A percentile compares a stretch with the other conserved stretches of the same genome.
These are phyloP conservation scores for Rhodotorula mucilaginosa DNA, from an alignment of 1,284 basidiomycete species.

Conservation along the genomic window DNA sequence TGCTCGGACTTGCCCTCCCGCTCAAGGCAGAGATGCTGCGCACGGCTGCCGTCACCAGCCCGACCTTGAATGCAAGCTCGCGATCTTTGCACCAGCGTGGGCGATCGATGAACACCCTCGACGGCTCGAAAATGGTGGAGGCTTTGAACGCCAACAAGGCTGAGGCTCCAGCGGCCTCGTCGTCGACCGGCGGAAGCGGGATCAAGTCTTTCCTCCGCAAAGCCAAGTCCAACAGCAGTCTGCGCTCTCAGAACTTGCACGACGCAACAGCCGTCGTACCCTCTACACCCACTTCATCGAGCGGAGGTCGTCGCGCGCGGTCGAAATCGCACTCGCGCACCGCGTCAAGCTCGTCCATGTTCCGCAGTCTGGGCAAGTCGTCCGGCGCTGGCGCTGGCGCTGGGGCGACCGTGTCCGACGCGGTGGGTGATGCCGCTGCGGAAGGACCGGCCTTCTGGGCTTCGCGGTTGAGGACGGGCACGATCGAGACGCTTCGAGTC, in stretches of 20 bases:
- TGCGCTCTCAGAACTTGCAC: conserved; percentile 5
- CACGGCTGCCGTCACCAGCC: not conserved
- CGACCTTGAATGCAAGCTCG: not conserved
- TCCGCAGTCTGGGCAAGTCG: conserved; percentile 24
- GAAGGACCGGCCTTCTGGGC: conserved; percentile 31
- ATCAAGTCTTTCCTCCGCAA: conserved; percentile 34
- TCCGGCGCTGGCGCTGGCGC: not conserved
- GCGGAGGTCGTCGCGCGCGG: not conserved
- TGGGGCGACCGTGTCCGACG: no score
- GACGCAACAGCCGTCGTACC: not conserved
- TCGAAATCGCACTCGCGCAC: conserved; percentile 17
- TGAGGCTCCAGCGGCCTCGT: not conserved
- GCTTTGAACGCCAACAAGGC: not conserved
- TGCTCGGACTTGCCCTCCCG: conserved; percentile 31
- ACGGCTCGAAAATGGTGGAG: no score
- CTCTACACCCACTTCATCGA: not conserved
- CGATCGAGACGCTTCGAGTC: conserved; percentile 56
- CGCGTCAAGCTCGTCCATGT: conserved; percentile 8
- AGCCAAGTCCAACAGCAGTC: conserved; percentile 29
- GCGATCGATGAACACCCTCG: conserved; percentile 20
- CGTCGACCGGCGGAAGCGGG: conserved; percentile 12
- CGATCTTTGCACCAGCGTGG: conserved; percentile 27
- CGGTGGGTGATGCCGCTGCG: not conserved
- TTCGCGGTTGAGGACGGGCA: conserved; percentile 3
- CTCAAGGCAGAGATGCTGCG: conserved; percentile 40